Evolutionary conservation across 2,329 filamentous ascomycete genomes (phyloP).

Genomic region (Plectosphaerella cucumerina): DNA sequence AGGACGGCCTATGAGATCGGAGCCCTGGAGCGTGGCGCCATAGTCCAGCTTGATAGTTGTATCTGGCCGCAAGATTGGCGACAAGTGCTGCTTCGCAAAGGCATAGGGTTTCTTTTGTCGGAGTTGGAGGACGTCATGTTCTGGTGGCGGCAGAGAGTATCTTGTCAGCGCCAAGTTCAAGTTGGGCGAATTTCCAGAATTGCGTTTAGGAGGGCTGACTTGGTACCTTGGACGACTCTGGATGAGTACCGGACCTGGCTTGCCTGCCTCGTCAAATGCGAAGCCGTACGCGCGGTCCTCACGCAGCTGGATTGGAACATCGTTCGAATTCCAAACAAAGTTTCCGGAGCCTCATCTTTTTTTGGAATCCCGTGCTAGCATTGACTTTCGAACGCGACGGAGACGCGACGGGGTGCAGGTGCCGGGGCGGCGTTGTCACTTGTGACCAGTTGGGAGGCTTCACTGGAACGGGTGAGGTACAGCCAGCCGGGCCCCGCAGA

Average conservation of each 20-base stretch:
- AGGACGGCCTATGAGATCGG: slow-evolving; percentile 60
- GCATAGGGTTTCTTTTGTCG: slow-evolving; percentile 30
- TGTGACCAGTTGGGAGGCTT: too few species aligned
- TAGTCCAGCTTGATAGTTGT: slow-evolving; percentile 32
- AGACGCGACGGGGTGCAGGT: too few species aligned
- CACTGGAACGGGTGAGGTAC: too few species aligned
- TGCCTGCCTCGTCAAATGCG: neutral
- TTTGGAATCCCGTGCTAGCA: too few species aligned
- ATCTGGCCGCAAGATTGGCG: slow-evolving; percentile 26
- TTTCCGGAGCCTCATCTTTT: too few species aligned
- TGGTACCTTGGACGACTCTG: slow-evolving; percentile 1
- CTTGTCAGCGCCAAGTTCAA: neutral
- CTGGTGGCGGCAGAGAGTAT: slow-evolving; percentile 15
- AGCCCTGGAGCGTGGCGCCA: slow-evolving; percentile 42
- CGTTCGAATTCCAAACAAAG: too few species aligned
- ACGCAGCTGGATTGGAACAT: too few species aligned
- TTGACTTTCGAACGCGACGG: too few species aligned
- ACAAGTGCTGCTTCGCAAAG: slow-evolving; percentile 32
- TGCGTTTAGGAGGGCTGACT: neutral
- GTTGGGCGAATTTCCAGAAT: too few species aligned
- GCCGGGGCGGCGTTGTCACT: too few species aligned
- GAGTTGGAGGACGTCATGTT: slow-evolving; percentile 35
- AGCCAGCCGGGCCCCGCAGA: too few species aligned
- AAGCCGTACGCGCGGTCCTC: neutral
- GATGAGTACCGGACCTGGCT: neutral